phyloP scores from a whole-genome alignment of 306 rosid species.

The Sicyos edulis region DNA sequence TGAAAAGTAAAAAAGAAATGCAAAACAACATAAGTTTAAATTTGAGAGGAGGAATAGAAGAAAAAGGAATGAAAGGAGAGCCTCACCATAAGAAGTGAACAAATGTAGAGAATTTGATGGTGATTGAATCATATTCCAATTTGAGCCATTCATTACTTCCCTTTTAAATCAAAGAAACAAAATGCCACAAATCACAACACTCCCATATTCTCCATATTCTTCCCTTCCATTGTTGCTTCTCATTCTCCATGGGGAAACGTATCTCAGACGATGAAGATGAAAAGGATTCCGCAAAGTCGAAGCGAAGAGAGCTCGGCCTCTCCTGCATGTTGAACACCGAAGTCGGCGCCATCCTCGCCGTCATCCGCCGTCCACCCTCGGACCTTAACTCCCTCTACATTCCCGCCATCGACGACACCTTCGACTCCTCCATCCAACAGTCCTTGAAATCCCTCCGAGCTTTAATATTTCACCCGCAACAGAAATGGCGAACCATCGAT shows the following conservation, averaged over 20 bases:
- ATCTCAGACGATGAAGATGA: not conserved
- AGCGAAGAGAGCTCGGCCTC: slow-evolving; percentile 52
- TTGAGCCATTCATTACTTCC: no score
- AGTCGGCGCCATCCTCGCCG: slow-evolving; percentile 74
- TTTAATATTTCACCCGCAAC: slow-evolving; percentile 63
- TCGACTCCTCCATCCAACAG: slow-evolving; percentile 41
- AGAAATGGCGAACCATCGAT: slow-evolving; percentile 67
- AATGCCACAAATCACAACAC: no score
- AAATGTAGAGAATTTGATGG: not conserved
- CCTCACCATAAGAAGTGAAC: no score
- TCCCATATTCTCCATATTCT: no score
- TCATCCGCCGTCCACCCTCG: slow-evolving; percentile 46
- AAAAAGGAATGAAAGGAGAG: no score
- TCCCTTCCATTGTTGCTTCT: no score
- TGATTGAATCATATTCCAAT: no score
- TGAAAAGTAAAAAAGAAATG: no score
- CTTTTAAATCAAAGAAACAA: no score
- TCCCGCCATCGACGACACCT: slow-evolving; percentile 31
- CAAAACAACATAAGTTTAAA: no score
- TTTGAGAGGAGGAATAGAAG: no score
- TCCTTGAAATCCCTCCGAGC: slow-evolving; percentile 75
- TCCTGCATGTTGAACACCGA: slow-evolving; percentile 91
- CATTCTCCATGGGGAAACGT: not conserved
- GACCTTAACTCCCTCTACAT: slow-evolving; percentile 34
- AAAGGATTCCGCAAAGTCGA: slow-evolving; percentile 7